Conservation (phyloP, 2,329 filamentous ascomycete genomes). For the Pseudocercospora fuligena region DNA sequence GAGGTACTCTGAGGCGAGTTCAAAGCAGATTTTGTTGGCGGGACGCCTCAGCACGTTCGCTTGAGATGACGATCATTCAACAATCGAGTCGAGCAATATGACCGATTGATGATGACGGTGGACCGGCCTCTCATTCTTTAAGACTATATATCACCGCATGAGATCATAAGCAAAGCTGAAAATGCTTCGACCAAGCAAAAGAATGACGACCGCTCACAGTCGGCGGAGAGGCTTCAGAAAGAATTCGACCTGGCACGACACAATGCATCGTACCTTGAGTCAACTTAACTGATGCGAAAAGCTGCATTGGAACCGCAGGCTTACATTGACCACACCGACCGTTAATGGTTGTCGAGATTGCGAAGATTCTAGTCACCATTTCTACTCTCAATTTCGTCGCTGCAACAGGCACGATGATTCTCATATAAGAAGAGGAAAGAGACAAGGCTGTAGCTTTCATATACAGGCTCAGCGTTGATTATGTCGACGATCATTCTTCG, state of each 20-base stretch:
- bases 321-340: neutral
- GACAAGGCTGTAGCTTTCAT: too few relatives aligned
- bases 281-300: too few relatives aligned
- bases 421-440: too few relatives aligned
- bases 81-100: too few relatives aligned
- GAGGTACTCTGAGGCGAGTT: neutral
- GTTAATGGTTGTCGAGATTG: neutral
- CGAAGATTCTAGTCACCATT: neutral
- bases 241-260: too few relatives aligned
- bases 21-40: neutral
- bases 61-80: neutral
- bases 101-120: too few relatives aligned
- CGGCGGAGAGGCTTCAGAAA: neutral
- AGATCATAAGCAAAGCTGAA: neutral
- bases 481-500: neutral
- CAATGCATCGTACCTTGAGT: too few relatives aligned
- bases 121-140: neutral
- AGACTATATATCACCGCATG: neutral
- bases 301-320: neutral
- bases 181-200: neutral
- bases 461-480: neutral
- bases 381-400: neutral
- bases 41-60: neutral
- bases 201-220: neutral
- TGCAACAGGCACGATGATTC: neutral